phyloP scores from a whole-genome alignment of 225 moss, liverwort and hornwort species.

The Bryoerythrophyllum caledonicum region DNA sequence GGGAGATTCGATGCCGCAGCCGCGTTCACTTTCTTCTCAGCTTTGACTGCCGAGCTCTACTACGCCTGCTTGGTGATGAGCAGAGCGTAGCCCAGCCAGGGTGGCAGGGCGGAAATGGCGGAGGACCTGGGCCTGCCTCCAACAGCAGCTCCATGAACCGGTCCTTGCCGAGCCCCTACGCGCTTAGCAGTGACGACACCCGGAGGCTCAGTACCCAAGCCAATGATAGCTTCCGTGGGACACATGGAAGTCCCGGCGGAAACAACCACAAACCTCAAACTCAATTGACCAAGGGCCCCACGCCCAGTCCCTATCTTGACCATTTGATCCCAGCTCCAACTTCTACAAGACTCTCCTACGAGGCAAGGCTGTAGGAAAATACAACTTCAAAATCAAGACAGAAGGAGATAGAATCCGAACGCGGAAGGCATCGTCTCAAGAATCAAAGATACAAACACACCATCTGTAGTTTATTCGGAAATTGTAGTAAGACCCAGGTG shows the following conservation, averaged over 20 bases:
- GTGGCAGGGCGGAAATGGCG: constrained; percentile 39
- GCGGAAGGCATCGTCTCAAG: neutral
- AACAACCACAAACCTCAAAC: constrained; percentile 48
- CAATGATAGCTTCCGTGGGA: constrained; percentile 46
- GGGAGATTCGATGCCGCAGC: constrained; percentile 78
- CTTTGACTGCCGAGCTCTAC: constrained; percentile 40
- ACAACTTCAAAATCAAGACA: neutral
- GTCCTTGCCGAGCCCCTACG: constrained; percentile 42
- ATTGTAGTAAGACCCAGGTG: constrained; percentile 11
- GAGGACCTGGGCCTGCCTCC: constrained; percentile 25
- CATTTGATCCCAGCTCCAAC: neutral
- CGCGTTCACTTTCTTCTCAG: constrained; percentile 72
- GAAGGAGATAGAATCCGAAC: neutral
- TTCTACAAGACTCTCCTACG: neutral
- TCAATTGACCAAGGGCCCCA: constrained; percentile 49
- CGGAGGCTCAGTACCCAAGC: constrained; percentile 25
- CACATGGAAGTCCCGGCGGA: constrained; percentile 33
- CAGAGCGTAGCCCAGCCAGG: constrained; percentile 30
- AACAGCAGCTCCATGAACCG: constrained; percentile 45
- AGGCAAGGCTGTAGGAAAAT: neutral
- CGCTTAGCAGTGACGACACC: constrained; percentile 48
- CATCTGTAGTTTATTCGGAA: constrained; percentile 15
- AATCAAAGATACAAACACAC: constrained; percentile 15
- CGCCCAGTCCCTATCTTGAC: constrained; percentile 49
- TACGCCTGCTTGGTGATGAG: constrained; percentile 50